A percentile compares a stretch with the other conserved stretches of the same genome.
Evolutionary conservation across 2,329 filamentous ascomycete genomes (phyloP).

Genomic region (Simplicillium aogashimaense): DNA sequence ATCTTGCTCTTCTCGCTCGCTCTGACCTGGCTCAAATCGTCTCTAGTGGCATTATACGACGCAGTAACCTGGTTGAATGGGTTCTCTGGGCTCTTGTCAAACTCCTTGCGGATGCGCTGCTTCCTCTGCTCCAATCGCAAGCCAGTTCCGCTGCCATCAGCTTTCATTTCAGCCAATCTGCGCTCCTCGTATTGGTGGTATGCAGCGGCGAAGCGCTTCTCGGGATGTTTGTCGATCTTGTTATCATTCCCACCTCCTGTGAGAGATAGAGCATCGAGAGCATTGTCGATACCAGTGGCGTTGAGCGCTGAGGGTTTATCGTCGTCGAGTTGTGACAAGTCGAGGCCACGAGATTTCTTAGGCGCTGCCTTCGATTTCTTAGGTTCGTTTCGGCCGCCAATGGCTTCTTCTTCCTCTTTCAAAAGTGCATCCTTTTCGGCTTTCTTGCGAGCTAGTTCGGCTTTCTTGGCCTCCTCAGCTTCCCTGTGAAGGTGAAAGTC

Average conservation of each 20-base stretch:
- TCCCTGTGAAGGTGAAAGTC: slow-evolving; percentile 16
- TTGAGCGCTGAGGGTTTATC: slow-evolving; percentile 56
- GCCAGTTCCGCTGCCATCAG: slow-evolving; percentile 62
- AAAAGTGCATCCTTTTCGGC: slow-evolving; percentile 80
- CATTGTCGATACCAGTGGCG: slow-evolving; percentile 86
- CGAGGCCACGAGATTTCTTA: slow-evolving; percentile 64
- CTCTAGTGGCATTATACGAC: slow-evolving; percentile 66
- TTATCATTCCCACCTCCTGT: slow-evolving; percentile 41
- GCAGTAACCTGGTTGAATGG: slow-evolving; percentile 82
- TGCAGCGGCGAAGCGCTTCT: slow-evolving; percentile 78
- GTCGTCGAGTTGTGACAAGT: slow-evolving; percentile 64
- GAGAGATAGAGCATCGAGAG: slow-evolving; percentile 74
- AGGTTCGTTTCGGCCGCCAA: slow-evolving; percentile 45
- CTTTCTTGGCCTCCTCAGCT: slow-evolving; percentile 58
- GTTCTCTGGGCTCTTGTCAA: slow-evolving; percentile 89
- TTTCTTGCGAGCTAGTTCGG: slow-evolving; percentile 77
- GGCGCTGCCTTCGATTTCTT: slow-evolving; percentile 60
- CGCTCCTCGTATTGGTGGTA: slow-evolving; percentile 75
- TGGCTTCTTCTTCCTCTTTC: slow-evolving; percentile 68
- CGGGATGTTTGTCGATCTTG: slow-evolving; percentile 82
- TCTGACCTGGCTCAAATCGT: slow-evolving; percentile 61
- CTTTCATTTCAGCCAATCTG: slow-evolving; percentile 74
- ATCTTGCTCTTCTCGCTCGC: slow-evolving; percentile 62
- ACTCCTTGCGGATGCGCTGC: slow-evolving; percentile 80
- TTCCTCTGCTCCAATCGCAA: slow-evolving; percentile 76